A percentile compares a stretch with the other conserved stretches of the same genome.
Conservation (phyloP, 2,329 filamentous ascomycete species). For the Talaromyces sp. region DNA sequence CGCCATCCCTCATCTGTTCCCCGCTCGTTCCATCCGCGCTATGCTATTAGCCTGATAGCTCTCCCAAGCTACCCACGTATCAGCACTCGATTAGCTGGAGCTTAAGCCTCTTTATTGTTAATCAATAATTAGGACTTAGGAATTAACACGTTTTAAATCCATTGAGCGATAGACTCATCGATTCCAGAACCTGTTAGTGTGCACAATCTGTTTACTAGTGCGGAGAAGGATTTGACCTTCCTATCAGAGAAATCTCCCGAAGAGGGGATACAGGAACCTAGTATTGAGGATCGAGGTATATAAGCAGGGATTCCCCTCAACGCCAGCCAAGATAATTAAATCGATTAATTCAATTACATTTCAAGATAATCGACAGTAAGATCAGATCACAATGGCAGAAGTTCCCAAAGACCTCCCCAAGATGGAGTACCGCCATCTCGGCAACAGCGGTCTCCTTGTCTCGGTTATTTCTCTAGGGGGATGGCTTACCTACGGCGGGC, state of each 20-base stretch:
- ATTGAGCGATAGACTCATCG: not conserved
- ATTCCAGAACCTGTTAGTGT: too few species aligned
- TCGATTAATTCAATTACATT: not conserved
- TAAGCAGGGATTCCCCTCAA: not conserved
- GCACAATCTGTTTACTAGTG: not conserved
- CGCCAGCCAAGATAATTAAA: not conserved
- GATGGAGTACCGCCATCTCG: conserved; percentile 70
- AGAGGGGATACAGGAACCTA: not conserved
- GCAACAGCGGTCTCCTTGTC: conserved; percentile 69
- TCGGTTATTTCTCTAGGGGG: conserved; percentile 66
- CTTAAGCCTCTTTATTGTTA: not conserved
- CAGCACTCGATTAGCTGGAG: not conserved
- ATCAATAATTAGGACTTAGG: not conserved
- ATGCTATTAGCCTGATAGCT: not conserved
- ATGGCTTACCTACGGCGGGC: conserved; percentile 67
- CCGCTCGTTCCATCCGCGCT: not conserved
- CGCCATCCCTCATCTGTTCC: not conserved
- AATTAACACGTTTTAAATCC: not conserved
- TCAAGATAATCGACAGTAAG: not conserved
- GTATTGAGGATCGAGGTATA: not conserved
- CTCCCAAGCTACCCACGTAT: not conserved
- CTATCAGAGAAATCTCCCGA: not conserved
- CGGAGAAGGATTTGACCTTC: not conserved
- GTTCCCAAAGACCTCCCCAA: conserved; percentile 24
- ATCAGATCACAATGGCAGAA: conserved; percentile 22